Evolutionary conservation across 306 rosid species (phyloP), one percentile per base, ranked within the genome.

Genomic region (Lupinus albus): DNA sequence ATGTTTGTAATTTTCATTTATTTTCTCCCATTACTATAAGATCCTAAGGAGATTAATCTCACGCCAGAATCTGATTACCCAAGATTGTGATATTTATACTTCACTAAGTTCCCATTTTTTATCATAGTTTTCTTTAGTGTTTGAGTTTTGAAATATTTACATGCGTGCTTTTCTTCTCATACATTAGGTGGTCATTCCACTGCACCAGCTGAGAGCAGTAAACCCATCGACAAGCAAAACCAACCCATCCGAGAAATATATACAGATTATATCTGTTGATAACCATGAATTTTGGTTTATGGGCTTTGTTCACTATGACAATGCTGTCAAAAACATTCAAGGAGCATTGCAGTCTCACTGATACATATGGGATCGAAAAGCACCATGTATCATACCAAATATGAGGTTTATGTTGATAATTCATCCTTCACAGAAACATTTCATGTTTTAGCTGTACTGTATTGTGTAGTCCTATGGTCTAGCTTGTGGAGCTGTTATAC

Each of bases 241-340:
- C 76, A 94, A 94, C 39, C 13, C 88, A 2, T 81, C 92, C 0
- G 99, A 94, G 78, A 94, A 94, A 47, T 94, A 74, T 81, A 79
- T 94, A 59, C 82, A 78, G 74, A 82, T 88, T 5, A 84, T 94
- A 76, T 91, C 99, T 17, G 89, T 91, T 2, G 99, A 94, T 72
- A 94, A 91, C 82, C 97, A 88, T 63, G 99, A 94, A 71, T 94
- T 94, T 76, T 94, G 99, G 99, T 88, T 94, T 70, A 84, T 94
- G 99, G 95, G 99, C 49, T 91, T 94, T 76, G 86, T 94, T 42
- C 25, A 88, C 73, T 94, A 94, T 49, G 96, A 88, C 73, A 78
- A 85, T 55, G 99, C 99, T 8, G 97, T 87, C 66, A 84, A 88
- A 79, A 61, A 80, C 76, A 91, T 94, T 50, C 86, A 81, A 82